These are phyloP conservation scores for Diaporthe sp. DNA, from an alignment of 2,329 filamentous ascomycete genomes.

Conservation along the genomic window DNA sequence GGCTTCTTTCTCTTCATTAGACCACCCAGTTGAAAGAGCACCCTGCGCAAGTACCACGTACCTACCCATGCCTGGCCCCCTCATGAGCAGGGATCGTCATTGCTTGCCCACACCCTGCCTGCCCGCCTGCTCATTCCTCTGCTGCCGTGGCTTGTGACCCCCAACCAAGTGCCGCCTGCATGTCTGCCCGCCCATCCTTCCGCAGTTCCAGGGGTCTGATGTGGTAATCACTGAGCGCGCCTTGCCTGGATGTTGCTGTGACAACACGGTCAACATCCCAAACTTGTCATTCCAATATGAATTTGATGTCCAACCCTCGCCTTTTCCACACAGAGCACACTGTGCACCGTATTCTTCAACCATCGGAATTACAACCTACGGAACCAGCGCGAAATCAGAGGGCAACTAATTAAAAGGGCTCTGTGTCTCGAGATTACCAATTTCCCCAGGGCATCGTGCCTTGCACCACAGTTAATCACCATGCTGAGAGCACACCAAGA, in stretches of 20 bases:
- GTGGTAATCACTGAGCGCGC: not conserved
- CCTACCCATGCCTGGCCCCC: constrained; percentile 27
- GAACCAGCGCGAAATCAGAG: constrained; percentile 35
- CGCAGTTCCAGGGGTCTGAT: constrained; percentile 10
- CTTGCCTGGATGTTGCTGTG: constrained; percentile 36
- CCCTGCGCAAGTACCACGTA: constrained; percentile 29
- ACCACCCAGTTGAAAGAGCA: constrained; percentile 20
- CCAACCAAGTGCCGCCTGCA: constrained; percentile 16
- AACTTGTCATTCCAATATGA: constrained; percentile 12
- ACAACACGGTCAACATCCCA: constrained; percentile 39
- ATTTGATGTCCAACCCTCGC: not conserved
- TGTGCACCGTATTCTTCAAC: constrained; percentile 28
- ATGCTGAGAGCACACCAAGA: constrained; percentile 83
- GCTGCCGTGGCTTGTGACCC: constrained; percentile 23
- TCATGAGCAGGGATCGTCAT: constrained; percentile 32
- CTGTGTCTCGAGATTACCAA: constrained; percentile 38
- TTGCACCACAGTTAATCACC: constrained; percentile 35
- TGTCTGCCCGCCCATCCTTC: not conserved
- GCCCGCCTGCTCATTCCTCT: constrained; percentile 11
- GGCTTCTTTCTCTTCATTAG: constrained; percentile 33
- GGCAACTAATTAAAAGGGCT: constrained; percentile 39
- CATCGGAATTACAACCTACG: constrained; percentile 30
- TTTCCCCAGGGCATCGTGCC: constrained; percentile 28
- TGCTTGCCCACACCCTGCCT: constrained; percentile 17
- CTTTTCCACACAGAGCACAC: constrained; percentile 5